Conservation (phyloP, 768 basidiomycete genomes). For the Gyrodon lividus region DNA sequence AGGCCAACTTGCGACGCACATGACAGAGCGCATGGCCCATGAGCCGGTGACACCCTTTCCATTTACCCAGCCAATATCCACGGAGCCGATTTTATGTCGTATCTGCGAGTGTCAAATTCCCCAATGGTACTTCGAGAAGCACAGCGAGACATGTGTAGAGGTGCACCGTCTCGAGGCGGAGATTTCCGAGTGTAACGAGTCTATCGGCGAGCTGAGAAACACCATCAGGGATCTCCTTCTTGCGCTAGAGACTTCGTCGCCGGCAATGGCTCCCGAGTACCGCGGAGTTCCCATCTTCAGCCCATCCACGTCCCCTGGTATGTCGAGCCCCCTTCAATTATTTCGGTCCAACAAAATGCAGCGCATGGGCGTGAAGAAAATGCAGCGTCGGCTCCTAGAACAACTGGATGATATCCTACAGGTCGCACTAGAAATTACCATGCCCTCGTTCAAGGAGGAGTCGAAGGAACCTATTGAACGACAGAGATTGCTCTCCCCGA, state of each 20-base stretch:
- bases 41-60: constrained; percentile 72
- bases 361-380: constrained; percentile 74
- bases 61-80: constrained; percentile 73
- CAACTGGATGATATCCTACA: constrained; percentile 85
- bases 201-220: constrained; percentile 80
- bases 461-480: constrained; percentile 89
- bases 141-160: constrained; percentile 98
- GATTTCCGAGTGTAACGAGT: constrained; percentile 91
- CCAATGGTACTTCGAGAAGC: constrained; percentile 99
- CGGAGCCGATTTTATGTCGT: constrained; percentile 85
- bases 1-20: constrained; percentile 43
- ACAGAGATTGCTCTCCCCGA: constrained; percentile 84
- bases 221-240: constrained; percentile 76
- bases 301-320: constrained; percentile 67
- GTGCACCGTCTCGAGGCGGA: constrained; percentile 95
- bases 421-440: constrained; percentile 75
- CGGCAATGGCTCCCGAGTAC: constrained; percentile 72
- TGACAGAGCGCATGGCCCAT: constrained; percentile 35
- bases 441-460: constrained; percentile 88
- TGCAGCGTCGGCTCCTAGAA: constrained; percentile 77
- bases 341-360: constrained; percentile 80
- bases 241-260: constrained; percentile 74
- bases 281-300: constrained; percentile 83
- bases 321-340: constrained; percentile 73
- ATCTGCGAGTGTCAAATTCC: constrained; percentile 97